These are phyloP conservation scores for Acephala macrosclerotiorum DNA, from an alignment of 2,329 filamentous ascomycete genomes.

Conservation along the genomic window DNA sequence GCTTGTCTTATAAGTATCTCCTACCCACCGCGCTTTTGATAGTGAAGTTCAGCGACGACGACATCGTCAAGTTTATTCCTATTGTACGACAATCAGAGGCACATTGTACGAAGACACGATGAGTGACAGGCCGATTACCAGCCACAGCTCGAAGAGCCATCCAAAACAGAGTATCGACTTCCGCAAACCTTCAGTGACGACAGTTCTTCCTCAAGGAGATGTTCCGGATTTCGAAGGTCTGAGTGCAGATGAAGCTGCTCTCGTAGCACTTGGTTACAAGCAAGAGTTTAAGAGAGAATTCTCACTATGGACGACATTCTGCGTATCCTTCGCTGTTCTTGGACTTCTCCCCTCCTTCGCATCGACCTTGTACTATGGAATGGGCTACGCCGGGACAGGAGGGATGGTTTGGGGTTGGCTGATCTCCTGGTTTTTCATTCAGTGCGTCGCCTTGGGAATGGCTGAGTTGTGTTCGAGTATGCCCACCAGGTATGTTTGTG, in stretches of 20 bases:
- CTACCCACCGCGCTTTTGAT: background rate
- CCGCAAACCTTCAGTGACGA: conserved; percentile 52
- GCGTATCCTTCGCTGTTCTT: conserved; percentile 76
- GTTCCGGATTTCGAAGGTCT: conserved; percentile 54
- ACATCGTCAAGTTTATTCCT: conserved; percentile 7
- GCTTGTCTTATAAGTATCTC: conserved; percentile 9
- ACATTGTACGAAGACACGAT: conserved; percentile 19
- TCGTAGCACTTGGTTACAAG: conserved; percentile 66
- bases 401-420: conserved; percentile 82
- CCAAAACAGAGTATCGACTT: conserved; percentile 19
- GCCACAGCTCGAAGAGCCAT: conserved; percentile 15
- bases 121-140: conserved; percentile 26
- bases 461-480: conserved; percentile 77
- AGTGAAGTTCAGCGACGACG: background rate
- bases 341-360: conserved; percentile 76
- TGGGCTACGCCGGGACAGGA: conserved; percentile 63
- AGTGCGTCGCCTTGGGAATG: conserved; percentile 73
- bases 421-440: conserved; percentile 74
- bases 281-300: conserved; percentile 69
- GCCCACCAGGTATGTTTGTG: conserved; percentile 62
- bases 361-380: conserved; percentile 74
- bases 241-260: conserved; percentile 63
- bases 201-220: conserved; percentile 56
- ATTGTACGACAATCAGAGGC: background rate
- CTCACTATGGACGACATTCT: conserved; percentile 76